phyloP scores from a whole-genome alignment of 73 alveolate genomes.

The Symbiodinium pilosum region DNA sequence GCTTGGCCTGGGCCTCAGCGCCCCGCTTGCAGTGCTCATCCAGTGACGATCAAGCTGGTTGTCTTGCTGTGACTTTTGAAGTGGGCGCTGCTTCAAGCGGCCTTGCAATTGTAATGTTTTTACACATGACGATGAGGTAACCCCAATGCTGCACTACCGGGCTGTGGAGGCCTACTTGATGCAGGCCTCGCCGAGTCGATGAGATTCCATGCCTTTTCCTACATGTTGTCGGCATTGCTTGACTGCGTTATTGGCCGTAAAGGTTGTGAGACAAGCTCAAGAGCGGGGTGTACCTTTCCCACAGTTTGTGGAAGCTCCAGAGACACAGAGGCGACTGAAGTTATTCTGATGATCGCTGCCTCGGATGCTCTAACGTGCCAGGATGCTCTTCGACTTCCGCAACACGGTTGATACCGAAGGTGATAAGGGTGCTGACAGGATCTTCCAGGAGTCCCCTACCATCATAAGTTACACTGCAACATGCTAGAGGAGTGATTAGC shows the following conservation, averaged over 20 bases:
- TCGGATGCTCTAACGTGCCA: background rate
- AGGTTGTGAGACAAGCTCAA: conserved; percentile 65
- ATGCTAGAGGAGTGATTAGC: background rate
- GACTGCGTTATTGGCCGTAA: background rate
- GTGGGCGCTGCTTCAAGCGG: no score
- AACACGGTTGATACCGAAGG: conserved; percentile 73
- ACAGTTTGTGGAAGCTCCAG: conserved; percentile 63
- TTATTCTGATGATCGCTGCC: no score
- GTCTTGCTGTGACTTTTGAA: no score
- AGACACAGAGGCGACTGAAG: conserved; percentile 21
- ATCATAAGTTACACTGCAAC: no score
- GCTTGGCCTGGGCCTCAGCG: conserved; percentile 12
- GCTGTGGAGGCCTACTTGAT: conserved; percentile 70
- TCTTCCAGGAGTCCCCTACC: conserved; percentile 1
- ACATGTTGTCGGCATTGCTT: no score
- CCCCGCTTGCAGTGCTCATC: background rate
- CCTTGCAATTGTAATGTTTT: no score
- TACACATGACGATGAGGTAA: conserved; percentile 12
- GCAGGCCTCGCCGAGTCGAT: conserved; percentile 40
- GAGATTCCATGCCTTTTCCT: no score
- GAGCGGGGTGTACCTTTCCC: conserved; percentile 60
- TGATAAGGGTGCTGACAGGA: conserved; percentile 30
- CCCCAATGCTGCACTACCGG: conserved; percentile 54
- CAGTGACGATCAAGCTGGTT: no score
- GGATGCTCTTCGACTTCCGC: conserved; percentile 86